Percentiles rank a stretch among this genome's conserved stretches.
Evolutionary conservation across 371 early-diverging fungal genomes (phyloP).

Genomic region (Entomophthora muscae): DNA sequence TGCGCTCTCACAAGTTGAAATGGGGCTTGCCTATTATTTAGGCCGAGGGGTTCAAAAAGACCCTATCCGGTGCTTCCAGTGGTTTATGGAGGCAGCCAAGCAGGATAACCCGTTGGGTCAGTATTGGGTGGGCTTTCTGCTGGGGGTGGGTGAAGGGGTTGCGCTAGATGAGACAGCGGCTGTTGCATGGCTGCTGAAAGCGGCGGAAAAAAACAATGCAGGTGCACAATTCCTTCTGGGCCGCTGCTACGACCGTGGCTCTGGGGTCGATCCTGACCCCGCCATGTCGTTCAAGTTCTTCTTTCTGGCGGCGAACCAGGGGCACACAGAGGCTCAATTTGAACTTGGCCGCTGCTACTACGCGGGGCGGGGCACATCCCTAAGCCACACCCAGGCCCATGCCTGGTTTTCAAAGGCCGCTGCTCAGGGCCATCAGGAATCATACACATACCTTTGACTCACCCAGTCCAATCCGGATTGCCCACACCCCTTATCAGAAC

Average conservation of each 20-base stretch:
- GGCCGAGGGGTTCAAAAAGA: slow-evolving; percentile 46
- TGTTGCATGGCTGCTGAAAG: slow-evolving; percentile 55
- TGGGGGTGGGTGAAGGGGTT: slow-evolving; percentile 22
- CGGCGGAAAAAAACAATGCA: slow-evolving; percentile 53
- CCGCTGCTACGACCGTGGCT: slow-evolving; percentile 54
- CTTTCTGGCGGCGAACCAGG: slow-evolving; percentile 26
- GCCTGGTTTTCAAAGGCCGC: not conserved
- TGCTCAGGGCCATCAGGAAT: not conserved
- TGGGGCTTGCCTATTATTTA: slow-evolving; percentile 52
- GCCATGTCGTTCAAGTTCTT: slow-evolving; percentile 21
- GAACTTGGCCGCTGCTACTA: slow-evolving; percentile 42
- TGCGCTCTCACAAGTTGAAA: slow-evolving; percentile 48
- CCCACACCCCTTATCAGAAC: no score
- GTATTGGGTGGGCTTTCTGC: not conserved
- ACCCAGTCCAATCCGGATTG: no score
- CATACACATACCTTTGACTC: not conserved
- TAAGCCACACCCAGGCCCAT: not conserved
- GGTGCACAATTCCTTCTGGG: slow-evolving; percentile 66
- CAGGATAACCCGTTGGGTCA: slow-evolving; percentile 19
- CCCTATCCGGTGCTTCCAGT: slow-evolving; percentile 28
- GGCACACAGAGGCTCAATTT: slow-evolving; percentile 34
- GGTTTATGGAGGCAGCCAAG: slow-evolving; percentile 42
- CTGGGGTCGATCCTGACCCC: slow-evolving; percentile 37
- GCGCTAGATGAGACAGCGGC: slow-evolving; percentile 44
- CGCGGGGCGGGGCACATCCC: slow-evolving; percentile 24